A percentile compares a stretch with the other conserved stretches of the same genome.
phyloP scores from a whole-genome alignment of 768 basidiomycete species.

The Russula virescens region DNA sequence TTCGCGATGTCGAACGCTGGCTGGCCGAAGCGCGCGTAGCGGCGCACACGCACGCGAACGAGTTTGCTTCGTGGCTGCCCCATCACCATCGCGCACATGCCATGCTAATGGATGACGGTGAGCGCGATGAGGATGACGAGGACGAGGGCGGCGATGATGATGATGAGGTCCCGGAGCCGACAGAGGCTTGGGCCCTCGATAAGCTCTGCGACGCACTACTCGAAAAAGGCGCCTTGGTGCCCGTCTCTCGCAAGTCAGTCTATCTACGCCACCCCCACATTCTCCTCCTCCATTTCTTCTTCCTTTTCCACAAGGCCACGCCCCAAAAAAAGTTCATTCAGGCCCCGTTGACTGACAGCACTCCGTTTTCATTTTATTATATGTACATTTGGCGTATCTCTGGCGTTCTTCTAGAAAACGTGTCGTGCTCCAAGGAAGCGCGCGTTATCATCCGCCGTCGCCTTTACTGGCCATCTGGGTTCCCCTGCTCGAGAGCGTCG shows the following conservation, averaged over 20 bases:
- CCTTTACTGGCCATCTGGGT: constrained; percentile 57
- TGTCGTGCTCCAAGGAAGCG: constrained; percentile 32
- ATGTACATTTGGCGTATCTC: background rate
- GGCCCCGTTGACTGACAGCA: background rate
- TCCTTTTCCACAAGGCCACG: no score
- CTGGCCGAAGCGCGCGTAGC: constrained; percentile 66
- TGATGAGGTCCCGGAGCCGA: constrained; percentile 40
- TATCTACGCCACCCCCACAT: background rate
- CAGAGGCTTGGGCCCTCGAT: constrained; percentile 65
- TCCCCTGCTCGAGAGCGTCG: constrained; percentile 55
- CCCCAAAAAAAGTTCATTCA: background rate
- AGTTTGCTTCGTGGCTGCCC: constrained; percentile 42
- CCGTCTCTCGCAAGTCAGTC: constrained; percentile 74
- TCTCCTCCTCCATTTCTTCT: background rate
- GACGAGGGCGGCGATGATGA: constrained; percentile 23
- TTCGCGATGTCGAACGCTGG: constrained; percentile 72
- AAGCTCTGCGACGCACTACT: constrained; percentile 59
- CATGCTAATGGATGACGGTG: background rate
- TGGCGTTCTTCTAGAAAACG: constrained; percentile 47
- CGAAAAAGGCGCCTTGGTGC: constrained; percentile 71
- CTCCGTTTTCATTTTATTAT: background rate
- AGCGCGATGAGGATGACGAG: background rate
- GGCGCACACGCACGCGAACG: constrained; percentile 41
- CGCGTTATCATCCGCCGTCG: constrained; percentile 47
- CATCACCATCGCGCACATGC: background rate